These are phyloP conservation scores for Saccharomyces hybrid DNA, from an alignment of 1,139 yeast species.

Conservation along the genomic window DNA sequence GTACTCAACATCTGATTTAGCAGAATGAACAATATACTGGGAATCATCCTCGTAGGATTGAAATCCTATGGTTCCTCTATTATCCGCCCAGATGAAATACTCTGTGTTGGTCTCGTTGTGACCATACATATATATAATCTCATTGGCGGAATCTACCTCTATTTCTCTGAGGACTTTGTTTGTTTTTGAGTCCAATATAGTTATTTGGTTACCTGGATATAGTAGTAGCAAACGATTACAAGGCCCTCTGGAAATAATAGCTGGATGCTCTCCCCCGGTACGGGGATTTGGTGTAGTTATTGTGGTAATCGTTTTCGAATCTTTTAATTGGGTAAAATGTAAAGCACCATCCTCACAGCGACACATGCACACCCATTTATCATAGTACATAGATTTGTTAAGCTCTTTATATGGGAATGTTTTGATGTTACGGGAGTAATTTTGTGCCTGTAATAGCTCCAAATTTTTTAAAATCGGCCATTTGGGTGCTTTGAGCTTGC, in stretches of 20 bases:
- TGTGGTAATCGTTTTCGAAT: background rate
- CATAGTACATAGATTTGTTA: background rate
- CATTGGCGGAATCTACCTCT: background rate
- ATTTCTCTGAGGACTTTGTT: slow-evolving; percentile 5
- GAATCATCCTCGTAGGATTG: background rate
- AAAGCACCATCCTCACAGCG: background rate
- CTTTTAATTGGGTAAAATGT: background rate
- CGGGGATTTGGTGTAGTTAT: background rate
- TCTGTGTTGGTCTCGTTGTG: slow-evolving; percentile 2
- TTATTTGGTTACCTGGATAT: background rate
- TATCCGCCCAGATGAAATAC: slow-evolving; percentile 7
- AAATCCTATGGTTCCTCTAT: slow-evolving; percentile 6
- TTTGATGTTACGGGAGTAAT: background rate
- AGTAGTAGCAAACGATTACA: background rate
- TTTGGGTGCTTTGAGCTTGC: background rate
- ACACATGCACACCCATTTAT: background rate
- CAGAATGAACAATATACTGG: background rate
- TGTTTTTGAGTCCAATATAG: background rate
- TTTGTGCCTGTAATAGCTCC: background rate
- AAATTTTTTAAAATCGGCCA: slow-evolving; percentile 1
- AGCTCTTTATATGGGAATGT: background rate
- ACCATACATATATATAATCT: slow-evolving; percentile 4
- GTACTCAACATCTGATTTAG: background rate
- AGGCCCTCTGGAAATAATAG: background rate
- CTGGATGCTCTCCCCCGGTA: background rate